Evolutionary conservation across 805 yeast species (phyloP), one percentile per base, ranked within the genome.

Genomic region (Zygotorulaspora sp.): DNA sequence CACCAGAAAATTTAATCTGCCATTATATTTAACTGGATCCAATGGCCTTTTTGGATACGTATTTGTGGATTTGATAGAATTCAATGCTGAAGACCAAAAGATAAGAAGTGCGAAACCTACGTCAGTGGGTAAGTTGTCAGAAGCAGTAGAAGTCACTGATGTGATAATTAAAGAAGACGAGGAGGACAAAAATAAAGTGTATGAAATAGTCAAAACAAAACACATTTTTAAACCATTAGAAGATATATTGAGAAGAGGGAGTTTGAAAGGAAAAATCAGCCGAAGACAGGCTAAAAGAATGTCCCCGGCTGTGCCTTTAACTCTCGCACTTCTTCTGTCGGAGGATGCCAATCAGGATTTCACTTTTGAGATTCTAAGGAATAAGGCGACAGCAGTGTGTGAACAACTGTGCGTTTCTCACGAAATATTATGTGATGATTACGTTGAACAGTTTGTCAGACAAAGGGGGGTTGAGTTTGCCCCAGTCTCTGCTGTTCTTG

Each of bases 11-110:
- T 62, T 70, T 13, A 66, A 68, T 19, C 71, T 80, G 13, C 85
- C 95, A 3, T 67, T 92, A 20, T 87, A 83, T 56, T 70, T 75
- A 11, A 65, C 84, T 1, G 81, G 80, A 0, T 55, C 78, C 2
- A 82, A 82, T 58, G 99, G 98, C 0, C 65, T 89, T 55, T 87
- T 74, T 57, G 96, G 96, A 1, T 84, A 76, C 52, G 72, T 86
- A 1, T 81, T 89, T 55, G 77, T 78, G 3, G 99, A 92, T 61
- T 68, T 90, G 43, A 74, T 86, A 8, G 58, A 67, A 32, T 87
- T 85, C 60, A 67, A 69, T 12, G 70, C 85, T 2, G 63, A 61
- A 3, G 71, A 74, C 32, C 78, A 75, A 26, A 72, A 70, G 38
- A 74, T 73, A 31, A 71, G 66, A 39, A 73, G 77, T 28, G 63